Evolutionary conservation across 495 filamentous ascomycete genomes (phyloP).

Genomic region (Xylaria cubensis): DNA sequence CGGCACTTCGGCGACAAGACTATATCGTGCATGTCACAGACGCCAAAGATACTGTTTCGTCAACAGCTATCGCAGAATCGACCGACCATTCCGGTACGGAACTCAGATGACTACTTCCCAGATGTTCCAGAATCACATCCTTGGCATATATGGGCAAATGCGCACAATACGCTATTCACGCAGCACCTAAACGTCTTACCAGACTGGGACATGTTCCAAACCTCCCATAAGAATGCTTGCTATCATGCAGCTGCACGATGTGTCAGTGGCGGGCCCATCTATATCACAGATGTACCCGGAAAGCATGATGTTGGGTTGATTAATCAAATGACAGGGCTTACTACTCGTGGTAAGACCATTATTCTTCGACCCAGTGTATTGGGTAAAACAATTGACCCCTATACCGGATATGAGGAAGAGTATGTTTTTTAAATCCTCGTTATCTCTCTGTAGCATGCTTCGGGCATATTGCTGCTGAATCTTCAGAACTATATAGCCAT

Average conservation of each 20-base stretch:
- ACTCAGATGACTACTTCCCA: conserved; percentile 95
- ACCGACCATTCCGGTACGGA: conserved; percentile 74
- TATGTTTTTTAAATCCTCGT: conserved; percentile 8
- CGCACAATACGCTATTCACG: conserved; percentile 87
- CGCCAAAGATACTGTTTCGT: conserved; percentile 83
- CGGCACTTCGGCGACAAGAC: conserved; percentile 76
- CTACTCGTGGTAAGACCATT: conserved; percentile 70
- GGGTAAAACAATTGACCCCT: conserved; percentile 73
- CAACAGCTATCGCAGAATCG: conserved; percentile 77
- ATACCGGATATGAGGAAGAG: conserved; percentile 74
- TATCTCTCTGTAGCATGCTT: not conserved
- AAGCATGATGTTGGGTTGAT: conserved; percentile 78
- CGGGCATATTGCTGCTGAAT: not conserved
- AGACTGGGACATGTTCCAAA: conserved; percentile 99
- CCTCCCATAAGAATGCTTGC: conserved; percentile 71
- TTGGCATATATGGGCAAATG: conserved; percentile 95
- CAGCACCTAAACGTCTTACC: conserved; percentile 64
- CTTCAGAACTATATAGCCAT: not conserved
- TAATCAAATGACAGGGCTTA: conserved; percentile 74
- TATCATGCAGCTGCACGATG: conserved; percentile 92
- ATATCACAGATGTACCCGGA: conserved; percentile 88
- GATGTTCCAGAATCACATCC: conserved; percentile 77
- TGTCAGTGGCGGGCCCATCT: conserved; percentile 89
- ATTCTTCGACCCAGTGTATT: conserved; percentile 76
- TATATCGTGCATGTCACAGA: conserved; percentile 92